Conservation (phyloP, 148 eudicot genomes). For the Pouteria glomerata region DNA sequence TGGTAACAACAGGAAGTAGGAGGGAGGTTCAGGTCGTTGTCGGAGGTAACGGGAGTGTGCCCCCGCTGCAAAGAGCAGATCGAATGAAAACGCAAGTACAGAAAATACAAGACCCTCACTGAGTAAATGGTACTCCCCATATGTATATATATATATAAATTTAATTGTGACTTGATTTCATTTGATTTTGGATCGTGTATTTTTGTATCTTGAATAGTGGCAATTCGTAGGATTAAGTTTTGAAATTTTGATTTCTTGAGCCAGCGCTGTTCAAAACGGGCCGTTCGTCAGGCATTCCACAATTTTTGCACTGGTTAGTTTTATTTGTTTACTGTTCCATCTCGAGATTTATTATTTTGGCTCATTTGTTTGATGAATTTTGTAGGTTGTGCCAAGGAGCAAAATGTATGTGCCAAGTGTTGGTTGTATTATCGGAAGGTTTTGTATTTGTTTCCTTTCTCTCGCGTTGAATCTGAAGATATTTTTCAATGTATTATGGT, state of each 20-base stretch:
- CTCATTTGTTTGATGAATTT: conserved; percentile 1
- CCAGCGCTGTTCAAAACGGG: conserved; percentile 76
- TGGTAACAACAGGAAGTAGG: conserved; percentile 62
- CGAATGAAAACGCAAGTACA: conserved; percentile 96
- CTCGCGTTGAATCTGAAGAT: background rate
- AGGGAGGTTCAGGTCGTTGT: conserved; percentile 62
- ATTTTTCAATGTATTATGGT: background rate
- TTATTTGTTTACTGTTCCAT: background rate
- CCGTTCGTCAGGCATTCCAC: conserved; percentile 90
- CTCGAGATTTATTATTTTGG: background rate
- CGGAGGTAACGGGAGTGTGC: conserved; percentile 85
- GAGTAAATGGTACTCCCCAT: conserved; percentile 60
- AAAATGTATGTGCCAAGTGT: conserved; percentile 87
- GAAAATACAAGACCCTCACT: conserved; percentile 76
- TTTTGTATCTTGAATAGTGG: too few species aligned
- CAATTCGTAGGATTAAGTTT: background rate
- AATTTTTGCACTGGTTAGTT: conserved; percentile 79
- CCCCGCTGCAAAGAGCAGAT: conserved; percentile 84
- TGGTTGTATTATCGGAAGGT: conserved; percentile 79
- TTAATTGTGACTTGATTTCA: background rate
- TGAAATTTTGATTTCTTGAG: conserved; percentile 24
- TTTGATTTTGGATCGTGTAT: background rate
- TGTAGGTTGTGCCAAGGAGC: conserved; percentile 88
- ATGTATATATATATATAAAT: background rate
- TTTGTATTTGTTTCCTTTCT: background rate